phyloP scores from a whole-genome alignment of 306 rosid genomes.

The Canavalia gladiata region DNA sequence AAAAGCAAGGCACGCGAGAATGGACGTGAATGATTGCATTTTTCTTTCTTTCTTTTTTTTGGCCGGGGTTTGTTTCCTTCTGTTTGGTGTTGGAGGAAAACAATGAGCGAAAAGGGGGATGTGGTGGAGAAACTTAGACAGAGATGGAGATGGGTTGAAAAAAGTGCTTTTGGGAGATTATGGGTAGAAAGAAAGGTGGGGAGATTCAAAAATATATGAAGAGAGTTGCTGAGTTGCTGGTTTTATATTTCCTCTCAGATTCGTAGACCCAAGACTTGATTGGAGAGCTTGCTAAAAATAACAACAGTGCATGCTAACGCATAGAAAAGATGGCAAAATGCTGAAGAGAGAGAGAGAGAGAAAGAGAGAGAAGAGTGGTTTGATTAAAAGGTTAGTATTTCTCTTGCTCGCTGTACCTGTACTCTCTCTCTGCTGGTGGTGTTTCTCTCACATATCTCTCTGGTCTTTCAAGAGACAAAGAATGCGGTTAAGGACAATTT shows the following conservation, averaged over 20 bases:
- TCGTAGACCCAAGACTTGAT: constrained; percentile 46
- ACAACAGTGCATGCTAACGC: neutral
- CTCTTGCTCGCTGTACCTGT: neutral
- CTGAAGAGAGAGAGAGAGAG: constrained; percentile 13
- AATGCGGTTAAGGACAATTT: neutral
- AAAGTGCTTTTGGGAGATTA: constrained; percentile 38
- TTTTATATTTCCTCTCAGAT: neutral
- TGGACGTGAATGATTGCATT: constrained; percentile 56
- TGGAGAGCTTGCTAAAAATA: constrained; percentile 21
- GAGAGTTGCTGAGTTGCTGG: neutral
- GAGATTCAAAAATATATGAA: constrained; percentile 41
- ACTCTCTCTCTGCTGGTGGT: neutral
- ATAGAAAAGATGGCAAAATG: constrained; percentile 14
- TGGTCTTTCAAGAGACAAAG: neutral
- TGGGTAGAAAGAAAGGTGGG: constrained; percentile 23
- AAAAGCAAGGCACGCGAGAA: constrained; percentile 35
- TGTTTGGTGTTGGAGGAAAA: constrained; percentile 52
- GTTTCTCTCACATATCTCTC: neutral
- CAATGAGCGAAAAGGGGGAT: constrained; percentile 36
- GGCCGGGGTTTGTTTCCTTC: neutral
- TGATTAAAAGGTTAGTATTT: neutral
- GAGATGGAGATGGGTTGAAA: constrained; percentile 14
- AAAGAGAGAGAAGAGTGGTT: neutral
- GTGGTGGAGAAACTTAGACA: neutral
- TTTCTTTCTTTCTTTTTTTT: neutral